These are phyloP conservation scores for Aristolochia californica DNA, from an alignment of 164 flowering plant genomes.

Conservation along the genomic window DNA sequence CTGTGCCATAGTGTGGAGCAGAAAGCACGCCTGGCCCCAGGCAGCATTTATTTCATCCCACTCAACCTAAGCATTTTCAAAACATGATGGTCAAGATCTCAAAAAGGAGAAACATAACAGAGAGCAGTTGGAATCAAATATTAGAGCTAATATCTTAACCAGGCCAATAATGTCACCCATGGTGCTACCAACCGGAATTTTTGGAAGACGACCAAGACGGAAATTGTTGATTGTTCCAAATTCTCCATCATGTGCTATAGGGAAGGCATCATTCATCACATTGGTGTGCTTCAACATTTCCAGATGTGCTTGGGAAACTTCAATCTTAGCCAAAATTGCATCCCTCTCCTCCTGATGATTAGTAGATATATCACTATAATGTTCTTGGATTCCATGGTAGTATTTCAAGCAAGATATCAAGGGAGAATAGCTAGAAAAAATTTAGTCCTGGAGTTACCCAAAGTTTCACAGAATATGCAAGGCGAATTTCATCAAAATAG, in stretches of 20 bases:
- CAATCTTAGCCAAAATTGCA: constrained; percentile 83
- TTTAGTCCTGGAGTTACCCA: too few species aligned
- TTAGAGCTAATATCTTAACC: too few species aligned
- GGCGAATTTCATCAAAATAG: not conserved
- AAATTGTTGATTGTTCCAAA: constrained; percentile 99
- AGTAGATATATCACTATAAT: too few species aligned
- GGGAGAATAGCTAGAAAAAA: not conserved
- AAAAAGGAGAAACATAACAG: not conserved
- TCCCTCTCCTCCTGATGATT: constrained; percentile 81
- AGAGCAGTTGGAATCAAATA: not conserved
- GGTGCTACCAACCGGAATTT: constrained; percentile 49
- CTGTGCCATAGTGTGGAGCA: constrained; percentile 94
- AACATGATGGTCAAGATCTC: not conserved
- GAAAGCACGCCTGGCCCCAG: constrained; percentile 99
- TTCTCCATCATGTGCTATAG: constrained; percentile 88
- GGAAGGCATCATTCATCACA: constrained; percentile 93
- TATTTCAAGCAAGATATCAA: constrained; percentile 1
- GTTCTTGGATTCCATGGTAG: too few species aligned
- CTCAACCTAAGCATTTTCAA: constrained; percentile 55
- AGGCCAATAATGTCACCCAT: not conserved
- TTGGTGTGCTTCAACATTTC: constrained; percentile 86
- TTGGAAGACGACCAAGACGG: constrained; percentile 92
- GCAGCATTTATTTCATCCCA: constrained; percentile 99
- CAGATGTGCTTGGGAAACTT: constrained; percentile 93
- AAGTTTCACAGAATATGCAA: too few species aligned